Conservation (phyloP, 2,329 filamentous ascomycete genomes). For the Calonectria naviculata region DNA sequence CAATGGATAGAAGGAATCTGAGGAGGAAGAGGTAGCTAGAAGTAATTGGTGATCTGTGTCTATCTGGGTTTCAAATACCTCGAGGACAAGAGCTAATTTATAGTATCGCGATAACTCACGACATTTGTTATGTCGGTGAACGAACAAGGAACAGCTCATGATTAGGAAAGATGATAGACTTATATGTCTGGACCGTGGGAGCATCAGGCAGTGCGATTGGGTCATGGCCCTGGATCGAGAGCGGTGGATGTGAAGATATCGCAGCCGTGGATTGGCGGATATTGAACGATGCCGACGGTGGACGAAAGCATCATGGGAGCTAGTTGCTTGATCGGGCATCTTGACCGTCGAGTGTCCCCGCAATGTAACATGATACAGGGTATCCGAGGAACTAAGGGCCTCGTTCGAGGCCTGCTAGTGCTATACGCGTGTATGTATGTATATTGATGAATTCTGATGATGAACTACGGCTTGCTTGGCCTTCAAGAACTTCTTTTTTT, state of each 20-base stretch:
- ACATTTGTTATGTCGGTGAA: slow-evolving; percentile 10
- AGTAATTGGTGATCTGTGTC: not conserved
- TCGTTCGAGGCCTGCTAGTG: slow-evolving; percentile 16
- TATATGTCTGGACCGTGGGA: slow-evolving; percentile 19
- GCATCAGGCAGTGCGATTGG: slow-evolving; percentile 21
- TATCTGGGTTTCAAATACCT: not conserved
- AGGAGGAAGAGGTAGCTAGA: not conserved
- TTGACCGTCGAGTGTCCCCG: slow-evolving; percentile 28
- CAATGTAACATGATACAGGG: slow-evolving; percentile 31
- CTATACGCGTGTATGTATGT: slow-evolving; percentile 8
- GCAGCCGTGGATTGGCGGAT: slow-evolving; percentile 35
- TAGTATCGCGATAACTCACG: not conserved
- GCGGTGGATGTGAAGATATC: slow-evolving; percentile 29
- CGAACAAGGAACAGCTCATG: slow-evolving; percentile 4
- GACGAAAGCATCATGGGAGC: slow-evolving; percentile 19
- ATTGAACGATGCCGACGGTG: slow-evolving; percentile 24
- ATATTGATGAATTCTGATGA: slow-evolving; percentile 20
- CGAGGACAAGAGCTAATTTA: slow-evolving; percentile 2
- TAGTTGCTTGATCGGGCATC: slow-evolving; percentile 35
- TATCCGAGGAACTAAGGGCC: not conserved
- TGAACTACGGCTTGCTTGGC: not conserved
- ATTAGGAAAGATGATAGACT: slow-evolving; percentile 7
- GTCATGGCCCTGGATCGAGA: slow-evolving; percentile 23
- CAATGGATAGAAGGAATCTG: not conserved
- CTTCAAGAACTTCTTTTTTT: not conserved